These are phyloP conservation scores for Adansonia rubrostipa DNA, from an alignment of 441 rosid genomes.

Conservation along the genomic window DNA sequence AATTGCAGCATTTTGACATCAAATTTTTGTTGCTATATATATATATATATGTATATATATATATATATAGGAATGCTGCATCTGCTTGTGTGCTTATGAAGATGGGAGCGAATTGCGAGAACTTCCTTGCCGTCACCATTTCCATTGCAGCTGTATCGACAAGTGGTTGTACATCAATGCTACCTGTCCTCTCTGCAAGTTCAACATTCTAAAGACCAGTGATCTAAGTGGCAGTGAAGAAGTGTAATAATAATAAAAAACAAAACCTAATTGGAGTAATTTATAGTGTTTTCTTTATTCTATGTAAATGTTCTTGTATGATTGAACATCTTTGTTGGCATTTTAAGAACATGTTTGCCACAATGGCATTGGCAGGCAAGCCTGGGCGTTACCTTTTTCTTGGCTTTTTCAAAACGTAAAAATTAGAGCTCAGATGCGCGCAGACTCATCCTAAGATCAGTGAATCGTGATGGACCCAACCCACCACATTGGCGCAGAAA, in stretches of 20 bases:
- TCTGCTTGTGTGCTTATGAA: conserved; percentile 63
- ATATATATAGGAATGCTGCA: conserved; percentile 63
- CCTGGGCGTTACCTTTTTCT: no score
- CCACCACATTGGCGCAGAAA: no score
- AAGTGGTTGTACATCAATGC: conserved; percentile 70
- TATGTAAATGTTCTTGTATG: neutral
- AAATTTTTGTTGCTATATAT: neutral
- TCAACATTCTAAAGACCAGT: conserved; percentile 55
- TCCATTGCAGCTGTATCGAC: conserved; percentile 61
- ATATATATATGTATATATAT: no score
- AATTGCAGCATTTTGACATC: neutral
- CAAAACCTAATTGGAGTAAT: neutral
- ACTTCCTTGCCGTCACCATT: conserved; percentile 70
- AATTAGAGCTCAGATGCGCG: no score
- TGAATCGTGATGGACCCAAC: no score
- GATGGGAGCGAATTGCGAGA: conserved; percentile 58
- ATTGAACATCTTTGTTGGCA: neutral
- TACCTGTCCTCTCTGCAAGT: conserved; percentile 74
- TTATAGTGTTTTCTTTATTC: neutral
- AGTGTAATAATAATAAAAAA: conserved; percentile 27
- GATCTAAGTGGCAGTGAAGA: conserved; percentile 42
- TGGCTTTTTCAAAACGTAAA: neutral
- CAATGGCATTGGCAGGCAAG: neutral
- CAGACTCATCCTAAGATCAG: no score
- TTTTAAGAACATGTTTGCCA: conserved; percentile 4